Base-by-base conservation (phyloP, 345 rosid species). In the Balakata baccata region DNA sequence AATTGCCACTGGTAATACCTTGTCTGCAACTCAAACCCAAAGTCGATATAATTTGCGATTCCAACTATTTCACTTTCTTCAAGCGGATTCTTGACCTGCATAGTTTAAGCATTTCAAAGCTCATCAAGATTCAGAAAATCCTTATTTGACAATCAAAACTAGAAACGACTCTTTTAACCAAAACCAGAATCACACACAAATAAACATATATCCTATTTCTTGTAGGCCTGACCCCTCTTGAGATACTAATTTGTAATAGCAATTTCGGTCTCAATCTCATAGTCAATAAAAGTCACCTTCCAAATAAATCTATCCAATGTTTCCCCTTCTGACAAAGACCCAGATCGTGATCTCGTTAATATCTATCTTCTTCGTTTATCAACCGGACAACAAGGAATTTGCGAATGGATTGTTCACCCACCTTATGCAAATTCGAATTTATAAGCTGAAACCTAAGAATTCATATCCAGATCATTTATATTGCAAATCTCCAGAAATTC, bases 11-110 rank as follows among this genome's bases (percentile, higher is more conserved):
- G 52, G 43, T 20, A 78, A 62, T 90, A 94, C 97, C 95, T 89
- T 56, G 97, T 81, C 77, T 84, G 87, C 68, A 94, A 78, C 93
- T 94, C 97, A 79, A 94, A 89, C 25, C 95, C 97, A 23, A 90
- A 86, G 82, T 94, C 98, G 66, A 89, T 87, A 80, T 94, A 92
- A 84, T 94, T 94, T 43, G 98, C 92, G 81, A 94, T 94, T 72
- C 98, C 98, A 75, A 90, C 87, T 29, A 94, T 85, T 81, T 85
- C 89, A 72, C 83, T 77, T 82, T 86, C 91, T 72, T 90, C 97
- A 70, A 89, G 70, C 9, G 97, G 97, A 78, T 90, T 94, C 87
- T 89, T 87, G 85, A 90, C 97, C 97, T 94, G 89, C 71, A 77
- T 46, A 23, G 74, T 63, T 39, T 51, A 79, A 81, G 41, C 60